Conservation (phyloP, 306 rosid species). For the Carpinus fangiana region DNA sequence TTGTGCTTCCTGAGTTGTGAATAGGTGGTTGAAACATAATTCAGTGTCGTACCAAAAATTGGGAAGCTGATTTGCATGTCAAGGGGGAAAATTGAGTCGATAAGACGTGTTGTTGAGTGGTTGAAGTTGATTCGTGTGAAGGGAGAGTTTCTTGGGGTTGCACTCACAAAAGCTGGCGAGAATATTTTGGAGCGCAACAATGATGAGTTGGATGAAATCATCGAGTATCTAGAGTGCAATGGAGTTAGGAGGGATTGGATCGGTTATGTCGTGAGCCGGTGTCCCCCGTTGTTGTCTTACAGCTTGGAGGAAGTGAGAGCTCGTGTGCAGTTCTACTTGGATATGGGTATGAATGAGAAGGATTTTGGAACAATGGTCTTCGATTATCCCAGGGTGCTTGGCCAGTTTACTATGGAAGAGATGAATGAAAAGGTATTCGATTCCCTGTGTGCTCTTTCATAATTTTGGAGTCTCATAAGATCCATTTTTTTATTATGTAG, state of each 20-base stretch:
- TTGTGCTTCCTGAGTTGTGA: conserved; percentile 23
- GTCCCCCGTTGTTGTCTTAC: conserved; percentile 72
- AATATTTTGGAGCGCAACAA: conserved; percentile 51
- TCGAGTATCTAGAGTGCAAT: conserved; percentile 61
- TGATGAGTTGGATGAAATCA: conserved; percentile 68
- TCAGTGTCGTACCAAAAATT: conserved; percentile 76
- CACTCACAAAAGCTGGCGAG: conserved; percentile 66
- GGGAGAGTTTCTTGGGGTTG: conserved; percentile 67
- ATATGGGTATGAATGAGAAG: conserved; percentile 71
- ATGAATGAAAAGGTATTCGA: conserved; percentile 77
- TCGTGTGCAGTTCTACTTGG: conserved; percentile 63
- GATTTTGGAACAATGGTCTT: conserved; percentile 99
- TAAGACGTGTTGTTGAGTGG: conserved; percentile 62
- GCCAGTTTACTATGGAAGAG: conserved; percentile 61
- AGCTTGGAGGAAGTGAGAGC: conserved; percentile 66
- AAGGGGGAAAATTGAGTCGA: conserved; percentile 62
- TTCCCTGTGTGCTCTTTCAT: not conserved
- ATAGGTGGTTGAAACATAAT: conserved; percentile 95
- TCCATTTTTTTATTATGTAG: conserved; percentile 6
- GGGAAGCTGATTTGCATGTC: conserved; percentile 86
- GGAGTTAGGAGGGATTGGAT: conserved; percentile 90
- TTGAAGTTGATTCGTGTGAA: conserved; percentile 67
- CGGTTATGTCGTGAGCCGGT: conserved; percentile 81
- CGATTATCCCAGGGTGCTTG: conserved; percentile 78
- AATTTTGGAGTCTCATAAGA: conserved; percentile 9